These are phyloP conservation scores for Azolla pinnata DNA, from an alignment of 75 land plant species.

Conservation along the genomic window DNA sequence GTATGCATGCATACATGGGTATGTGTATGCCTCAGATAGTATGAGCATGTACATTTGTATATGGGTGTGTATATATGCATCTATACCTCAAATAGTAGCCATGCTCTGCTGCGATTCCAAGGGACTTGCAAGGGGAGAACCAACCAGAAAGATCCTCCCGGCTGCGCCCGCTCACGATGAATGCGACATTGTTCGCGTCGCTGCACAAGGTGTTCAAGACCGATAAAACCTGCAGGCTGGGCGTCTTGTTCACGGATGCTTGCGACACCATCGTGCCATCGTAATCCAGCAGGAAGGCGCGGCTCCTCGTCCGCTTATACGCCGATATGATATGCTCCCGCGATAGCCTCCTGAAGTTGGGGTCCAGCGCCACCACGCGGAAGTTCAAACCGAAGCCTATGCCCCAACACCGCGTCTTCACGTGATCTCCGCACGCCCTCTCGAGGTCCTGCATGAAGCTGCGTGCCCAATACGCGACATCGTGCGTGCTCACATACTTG, in stretches of 20 bases:
- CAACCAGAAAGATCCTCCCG: slow-evolving; percentile 22
- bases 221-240: slow-evolving; percentile 30
- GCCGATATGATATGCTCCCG: slow-evolving; percentile 34
- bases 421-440: slow-evolving; percentile 39
- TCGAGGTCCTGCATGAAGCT: slow-evolving; percentile 46
- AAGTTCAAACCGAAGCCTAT: slow-evolving; percentile 46
- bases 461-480: slow-evolving; percentile 43
- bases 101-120: slow-evolving; percentile 53
- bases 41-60: no score
- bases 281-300: slow-evolving; percentile 45
- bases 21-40: no score
- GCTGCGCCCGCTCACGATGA: slow-evolving; percentile 46
- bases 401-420: slow-evolving; percentile 35
- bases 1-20: no score
- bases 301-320: slow-evolving; percentile 21
- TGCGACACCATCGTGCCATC: slow-evolving; percentile 49
- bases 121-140: slow-evolving; percentile 42
- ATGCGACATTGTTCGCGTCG: slow-evolving; percentile 38
- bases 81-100: slow-evolving; percentile 51
- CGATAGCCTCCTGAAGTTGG: slow-evolving; percentile 36
- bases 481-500: slow-evolving; percentile 38
- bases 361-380: slow-evolving; percentile 46
- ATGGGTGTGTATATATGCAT: no score
- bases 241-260: slow-evolving; percentile 29
- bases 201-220: slow-evolving; percentile 31